phyloP scores from a whole-genome alignment of 495 filamentous ascomycete species.

The Annulohypoxylon bovei region DNA sequence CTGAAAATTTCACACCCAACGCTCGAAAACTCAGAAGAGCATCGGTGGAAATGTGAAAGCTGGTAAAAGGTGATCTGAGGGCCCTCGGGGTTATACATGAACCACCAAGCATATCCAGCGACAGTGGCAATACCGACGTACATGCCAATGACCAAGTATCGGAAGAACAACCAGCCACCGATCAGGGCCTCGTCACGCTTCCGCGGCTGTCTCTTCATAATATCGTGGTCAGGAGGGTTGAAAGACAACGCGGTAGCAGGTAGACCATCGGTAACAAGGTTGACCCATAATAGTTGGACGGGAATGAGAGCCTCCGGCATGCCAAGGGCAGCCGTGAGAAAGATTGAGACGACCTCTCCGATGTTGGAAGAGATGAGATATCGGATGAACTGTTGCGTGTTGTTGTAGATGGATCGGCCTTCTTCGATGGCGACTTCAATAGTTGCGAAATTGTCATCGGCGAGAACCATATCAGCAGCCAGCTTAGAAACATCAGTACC shows the following conservation, averaged over 20 bases:
- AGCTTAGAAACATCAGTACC: slow-evolving; percentile 98
- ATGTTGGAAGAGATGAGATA: slow-evolving; percentile 99
- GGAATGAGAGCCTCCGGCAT: slow-evolving; percentile 99
- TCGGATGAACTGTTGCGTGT: slow-evolving; percentile 99
- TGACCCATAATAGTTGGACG: slow-evolving; percentile 98
- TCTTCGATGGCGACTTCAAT: slow-evolving; percentile 97
- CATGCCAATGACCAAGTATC: slow-evolving; percentile 94
- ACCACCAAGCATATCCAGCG: slow-evolving; percentile 99
- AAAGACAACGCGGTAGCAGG: slow-evolving; percentile 97
- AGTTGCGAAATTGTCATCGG: slow-evolving; percentile 98
- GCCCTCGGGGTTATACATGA: slow-evolving; percentile 93
- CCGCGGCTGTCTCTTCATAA: slow-evolving; percentile 91
- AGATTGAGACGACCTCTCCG: slow-evolving; percentile 99
- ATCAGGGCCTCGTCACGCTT: slow-evolving; percentile 93
- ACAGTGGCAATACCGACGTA: slow-evolving; percentile 97
- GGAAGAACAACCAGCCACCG: slow-evolving; percentile 95
- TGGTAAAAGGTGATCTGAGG: slow-evolving; percentile 95
- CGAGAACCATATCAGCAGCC: slow-evolving; percentile 98
- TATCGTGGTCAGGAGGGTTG: slow-evolving; percentile 96
- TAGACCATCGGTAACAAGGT: slow-evolving; percentile 96
- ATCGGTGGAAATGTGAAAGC: slow-evolving; percentile 92
- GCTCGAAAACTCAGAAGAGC: slow-evolving; percentile 84
- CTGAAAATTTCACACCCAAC: slow-evolving; percentile 95
- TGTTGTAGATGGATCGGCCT: slow-evolving; percentile 98
- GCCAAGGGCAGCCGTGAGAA: slow-evolving; percentile 93